A percentile compares a stretch with the other conserved stretches of the same genome.
phyloP scores from a whole-genome alignment of 306 rosid genomes.

The Casuarina equisetifolia region DNA sequence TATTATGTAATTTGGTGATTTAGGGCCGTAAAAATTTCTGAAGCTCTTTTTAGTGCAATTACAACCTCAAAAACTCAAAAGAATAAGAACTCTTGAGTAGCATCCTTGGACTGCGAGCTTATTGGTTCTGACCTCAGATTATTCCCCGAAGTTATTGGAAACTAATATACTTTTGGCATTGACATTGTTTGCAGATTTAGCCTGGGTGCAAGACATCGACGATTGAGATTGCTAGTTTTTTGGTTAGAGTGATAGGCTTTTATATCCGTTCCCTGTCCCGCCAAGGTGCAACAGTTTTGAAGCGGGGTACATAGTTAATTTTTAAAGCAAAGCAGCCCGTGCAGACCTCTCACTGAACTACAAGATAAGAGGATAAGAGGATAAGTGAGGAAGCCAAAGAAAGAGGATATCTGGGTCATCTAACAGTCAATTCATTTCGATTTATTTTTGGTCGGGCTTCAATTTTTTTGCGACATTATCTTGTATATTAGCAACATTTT shows the following conservation, averaged over 20 bases:
- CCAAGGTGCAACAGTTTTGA: conserved; percentile 28
- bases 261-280: conserved; percentile 26
- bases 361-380: conserved; percentile 26
- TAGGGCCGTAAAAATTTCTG: too few species aligned
- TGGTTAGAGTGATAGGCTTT: conserved; percentile 19
- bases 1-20: background rate
- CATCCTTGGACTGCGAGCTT: background rate
- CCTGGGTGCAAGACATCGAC: conserved; percentile 91
- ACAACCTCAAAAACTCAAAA: background rate
- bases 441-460: conserved; percentile 23
- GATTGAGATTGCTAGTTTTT: conserved; percentile 41
- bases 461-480: conserved; percentile 53
- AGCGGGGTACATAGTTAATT: conserved; percentile 26
- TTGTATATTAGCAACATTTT: conserved; percentile 51
- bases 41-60: too few species aligned
- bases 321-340: conserved; percentile 27
- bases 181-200: conserved; percentile 57
- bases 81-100: background rate
- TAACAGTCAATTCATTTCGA: conserved; percentile 33
- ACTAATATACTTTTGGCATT: conserved; percentile 21
- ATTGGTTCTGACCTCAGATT: conserved; percentile 19
- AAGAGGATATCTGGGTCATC: conserved; percentile 36
- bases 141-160: conserved; percentile 2
- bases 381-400: background rate
- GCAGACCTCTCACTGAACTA: conserved; percentile 29